Evolutionary conservation across 2,329 filamentous ascomycete genomes (phyloP).

Genomic region (Aspergillus caelatus): DNA sequence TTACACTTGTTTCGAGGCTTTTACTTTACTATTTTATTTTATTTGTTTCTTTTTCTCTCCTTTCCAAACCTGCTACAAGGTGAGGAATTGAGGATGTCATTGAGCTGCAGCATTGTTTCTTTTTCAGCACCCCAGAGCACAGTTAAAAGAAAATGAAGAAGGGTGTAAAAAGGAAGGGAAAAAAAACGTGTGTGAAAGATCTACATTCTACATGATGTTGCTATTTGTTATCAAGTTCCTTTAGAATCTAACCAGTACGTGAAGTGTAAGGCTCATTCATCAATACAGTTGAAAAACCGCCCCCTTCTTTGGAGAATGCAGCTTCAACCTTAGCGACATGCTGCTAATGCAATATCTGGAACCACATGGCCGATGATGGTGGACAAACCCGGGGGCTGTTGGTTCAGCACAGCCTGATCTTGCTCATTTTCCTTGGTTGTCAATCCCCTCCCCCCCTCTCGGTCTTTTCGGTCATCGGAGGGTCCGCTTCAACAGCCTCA

Average conservation of each 20-base stretch:
- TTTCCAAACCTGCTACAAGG: slow-evolving; percentile 4
- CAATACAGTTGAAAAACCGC: neutral
- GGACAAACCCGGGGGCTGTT: slow-evolving; percentile 7
- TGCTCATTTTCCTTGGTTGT: slow-evolving; percentile 5
- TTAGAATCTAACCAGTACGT: neutral
- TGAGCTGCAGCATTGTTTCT: slow-evolving; percentile 1
- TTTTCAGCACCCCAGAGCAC: neutral
- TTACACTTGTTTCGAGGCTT: slow-evolving; percentile 5
- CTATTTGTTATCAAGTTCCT: neutral
- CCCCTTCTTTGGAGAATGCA: neutral
- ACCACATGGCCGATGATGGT: slow-evolving; percentile 17
- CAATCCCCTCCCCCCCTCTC: slow-evolving; percentile 11
- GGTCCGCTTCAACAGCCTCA: slow-evolving; percentile 27
- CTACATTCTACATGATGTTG: neutral
- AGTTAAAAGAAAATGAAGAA: neutral
- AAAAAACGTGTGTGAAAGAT: neutral
- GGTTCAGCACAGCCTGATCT: slow-evolving; percentile 15
- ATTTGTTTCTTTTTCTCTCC: neutral
- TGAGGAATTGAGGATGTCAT: slow-evolving; percentile 10
- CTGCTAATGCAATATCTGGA: slow-evolving; percentile 9
- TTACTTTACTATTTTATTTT: neutral
- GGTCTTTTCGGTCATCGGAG: slow-evolving; percentile 25
- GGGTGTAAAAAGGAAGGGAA: neutral
- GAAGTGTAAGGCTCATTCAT: neutral
- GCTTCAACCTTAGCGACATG: slow-evolving; percentile 1